Base-by-base conservation (phyloP, 306 rosid genomes). In the Citrullus mucosospermus region DNA sequence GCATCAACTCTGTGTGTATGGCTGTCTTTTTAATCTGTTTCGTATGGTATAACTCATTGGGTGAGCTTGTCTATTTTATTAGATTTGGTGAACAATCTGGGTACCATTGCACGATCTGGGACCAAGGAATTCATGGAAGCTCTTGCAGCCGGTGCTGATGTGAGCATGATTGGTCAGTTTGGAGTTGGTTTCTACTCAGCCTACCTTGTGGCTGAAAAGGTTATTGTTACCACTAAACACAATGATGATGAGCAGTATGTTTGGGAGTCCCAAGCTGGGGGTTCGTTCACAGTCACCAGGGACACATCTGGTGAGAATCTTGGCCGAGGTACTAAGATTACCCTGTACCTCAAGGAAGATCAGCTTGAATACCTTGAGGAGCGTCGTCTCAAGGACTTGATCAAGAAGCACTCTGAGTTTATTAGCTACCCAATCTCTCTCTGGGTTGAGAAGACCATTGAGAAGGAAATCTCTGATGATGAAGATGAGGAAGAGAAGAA, bases 231-330 rank as follows among this genome's bases (percentile, higher is more conserved):
- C 36, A 82, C 81, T 2, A 82, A 82, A 41, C 85, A 82, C 75
- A 82, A 68, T 48, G 84, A 82, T 13, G 81, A 82, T 4, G 85
- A 82, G 54, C 81, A 83, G 54, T 83, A 83, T 58, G 67, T 79
- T 7, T 83, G 85, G 85, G 85, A 82, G 53, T 78, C 84, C 1
- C 82, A 82, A 44, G 85, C 82, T 30, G 85, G 85, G 15, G 85
- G 85, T 44, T 82, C 80, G 2, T 83, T 83, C 56, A 83, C 80
- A 0, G 80, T 83, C 66, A 74, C 80, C 17, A 75, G 80, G 56
- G 80, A 83, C 41, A 51, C 48, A 0, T 54, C 68, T 20, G 85
- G 85, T 57, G 83, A 79, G 66, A 74, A 15, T 17, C 75, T 83
- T 34, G 85, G 80, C 38, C 61, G 85, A 50, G 85, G 80, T 18